Base-by-base conservation (phyloP, 1,284 basidiomycete genomes). In the Microbotryum silenes-acaulis region DNA sequence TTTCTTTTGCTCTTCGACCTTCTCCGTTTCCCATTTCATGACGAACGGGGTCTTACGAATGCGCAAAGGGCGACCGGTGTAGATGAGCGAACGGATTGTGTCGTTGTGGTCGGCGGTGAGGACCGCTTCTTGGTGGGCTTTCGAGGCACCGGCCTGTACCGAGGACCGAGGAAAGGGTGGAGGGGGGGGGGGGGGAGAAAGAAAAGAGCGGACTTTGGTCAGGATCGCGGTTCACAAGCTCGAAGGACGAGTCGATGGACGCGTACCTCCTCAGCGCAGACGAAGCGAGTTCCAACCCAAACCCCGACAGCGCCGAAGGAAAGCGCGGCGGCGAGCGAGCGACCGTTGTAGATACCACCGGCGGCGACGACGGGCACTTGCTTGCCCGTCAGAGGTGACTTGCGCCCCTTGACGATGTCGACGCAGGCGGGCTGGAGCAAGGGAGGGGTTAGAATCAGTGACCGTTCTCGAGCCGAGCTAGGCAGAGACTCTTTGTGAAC, bases 281-380 rank as follows among this genome's bases (percentile, higher is more conserved):
- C 89, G 73, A 96, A 96, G 48, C 91, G 83, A 2, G 88, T 90
- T 46, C 91, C 91, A 59, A 91, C 64, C 89, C 90, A 91, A 75
- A 91, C 78, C 78, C 83, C 89, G 70, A 88, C 81, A 33, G 89
- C 89, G 67, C 90, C 90, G 81, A 85, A 91, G 73, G 85, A 80
- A 57, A 92, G 76, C 71, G 89, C 87, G n/a, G 89, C 88, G 14
- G 89, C 90, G 21, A 93, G 80, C 37, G 29, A 48, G 4, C 31
- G 20, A 7, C 91, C 91, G 70, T 91, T 88, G 73, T 82, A 88
- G 25, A 93, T 85, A 0, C 88, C 90, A 45, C 90, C 90, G 10
- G 91, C 90, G 37, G 87, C 89, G 63, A 92, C 77, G 48, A 92
- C 86, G 31, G 87, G 85, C 23, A 93, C 79, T 0, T 87, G 88